phyloP scores from a whole-genome alignment of 768 basidiomycete species.

The Pleurotus giganteus region DNA sequence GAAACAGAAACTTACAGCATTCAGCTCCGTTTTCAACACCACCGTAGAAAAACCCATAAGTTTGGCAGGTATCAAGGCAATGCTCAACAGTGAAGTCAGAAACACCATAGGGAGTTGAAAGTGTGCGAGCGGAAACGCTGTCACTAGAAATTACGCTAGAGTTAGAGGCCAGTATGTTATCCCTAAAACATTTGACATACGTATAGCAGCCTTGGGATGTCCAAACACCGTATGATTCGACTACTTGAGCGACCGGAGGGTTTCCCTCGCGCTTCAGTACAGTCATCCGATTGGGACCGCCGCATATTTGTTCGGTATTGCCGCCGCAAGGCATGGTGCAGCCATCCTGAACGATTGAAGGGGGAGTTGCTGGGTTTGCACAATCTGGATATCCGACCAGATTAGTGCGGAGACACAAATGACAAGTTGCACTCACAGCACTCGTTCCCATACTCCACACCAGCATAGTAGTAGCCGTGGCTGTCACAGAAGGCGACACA shows the following conservation, averaged over 20 bases:
- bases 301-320: slow-evolving; percentile 13
- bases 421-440: slow-evolving; percentile 2
- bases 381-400: background rate
- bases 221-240: slow-evolving; percentile 4
- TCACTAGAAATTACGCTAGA: slow-evolving; percentile 7
- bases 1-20: slow-evolving; percentile 18
- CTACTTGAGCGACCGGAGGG: slow-evolving; percentile 4
- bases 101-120: slow-evolving; percentile 7
- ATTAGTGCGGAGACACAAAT: background rate
- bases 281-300: slow-evolving; percentile 10
- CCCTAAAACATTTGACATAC: slow-evolving; percentile 9
- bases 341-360: background rate
- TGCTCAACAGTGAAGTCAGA: slow-evolving; percentile 10
- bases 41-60: slow-evolving; percentile 9
- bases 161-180: too few relatives aligned
- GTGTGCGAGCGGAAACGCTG: slow-evolving; percentile 8
- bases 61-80: slow-evolving; percentile 15
- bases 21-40: slow-evolving; percentile 17
- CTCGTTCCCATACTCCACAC: slow-evolving; percentile 6
- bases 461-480: slow-evolving; percentile 4
- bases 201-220: slow-evolving; percentile 13
- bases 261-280: background rate
- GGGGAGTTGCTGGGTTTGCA: background rate
- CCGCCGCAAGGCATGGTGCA: slow-evolving; percentile 19
- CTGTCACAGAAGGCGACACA: slow-evolving; percentile 7